Percentiles rank a stretch among this genome's conserved stretches.
phyloP scores from a whole-genome alignment of 495 filamentous ascomycete species.

The Tricharina praecox region DNA sequence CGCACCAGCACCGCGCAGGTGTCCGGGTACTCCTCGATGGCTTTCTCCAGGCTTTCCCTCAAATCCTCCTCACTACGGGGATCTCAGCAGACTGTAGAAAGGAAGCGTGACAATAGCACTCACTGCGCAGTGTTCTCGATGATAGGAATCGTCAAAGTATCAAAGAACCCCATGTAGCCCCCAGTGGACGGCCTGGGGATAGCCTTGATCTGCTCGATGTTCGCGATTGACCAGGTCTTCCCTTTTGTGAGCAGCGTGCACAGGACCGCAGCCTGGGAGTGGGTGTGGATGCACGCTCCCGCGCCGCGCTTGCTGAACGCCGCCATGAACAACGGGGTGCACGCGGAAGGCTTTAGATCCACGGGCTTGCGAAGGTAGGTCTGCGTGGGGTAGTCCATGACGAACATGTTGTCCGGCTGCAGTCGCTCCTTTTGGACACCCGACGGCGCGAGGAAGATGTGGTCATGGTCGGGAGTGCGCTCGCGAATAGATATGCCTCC shows the following conservation, averaged over 20 bases:
- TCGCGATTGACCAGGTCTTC: constrained; percentile 73
- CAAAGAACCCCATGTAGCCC: constrained; percentile 79
- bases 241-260: constrained; percentile 58
- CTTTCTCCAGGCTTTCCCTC: constrained; percentile 69
- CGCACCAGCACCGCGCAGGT: constrained; percentile 85
- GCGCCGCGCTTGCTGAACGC: constrained; percentile 72
- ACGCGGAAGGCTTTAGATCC: constrained; percentile 72
- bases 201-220: constrained; percentile 98
- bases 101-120: too few relatives aligned
- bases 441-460: constrained; percentile 87
- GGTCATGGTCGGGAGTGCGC: constrained; percentile 37
- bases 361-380: constrained; percentile 69
- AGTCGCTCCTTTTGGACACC: constrained; percentile 98
- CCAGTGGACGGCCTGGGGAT: constrained; percentile 43
- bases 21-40: constrained; percentile 84
- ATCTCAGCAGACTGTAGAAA: neutral
- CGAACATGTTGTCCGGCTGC: constrained; percentile 85
- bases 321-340: constrained; percentile 88
- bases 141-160: constrained; percentile 82
- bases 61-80: constrained; percentile 66
- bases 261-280: constrained; percentile 93
- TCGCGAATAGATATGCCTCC: constrained; percentile 70
- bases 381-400: constrained; percentile 57
- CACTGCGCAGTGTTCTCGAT: constrained; percentile 93
- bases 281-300: constrained; percentile 94